Evolutionary conservation across 2,329 filamentous ascomycete species (phyloP).

Genomic region (Neodidymelliopsis sp.): DNA sequence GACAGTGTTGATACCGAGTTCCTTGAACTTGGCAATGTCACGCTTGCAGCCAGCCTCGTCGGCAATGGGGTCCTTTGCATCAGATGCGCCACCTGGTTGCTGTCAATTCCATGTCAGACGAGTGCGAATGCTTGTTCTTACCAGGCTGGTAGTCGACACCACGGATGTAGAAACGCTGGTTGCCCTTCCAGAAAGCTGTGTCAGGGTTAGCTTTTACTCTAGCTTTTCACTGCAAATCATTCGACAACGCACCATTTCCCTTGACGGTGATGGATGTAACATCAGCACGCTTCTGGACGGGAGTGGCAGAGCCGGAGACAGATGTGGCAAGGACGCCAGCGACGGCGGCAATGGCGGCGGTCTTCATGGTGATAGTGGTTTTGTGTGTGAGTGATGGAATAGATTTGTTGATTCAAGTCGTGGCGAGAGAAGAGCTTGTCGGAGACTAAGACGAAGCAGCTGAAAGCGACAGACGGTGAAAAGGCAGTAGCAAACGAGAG

Average conservation of each 20-base stretch:
- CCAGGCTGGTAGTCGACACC: conserved; percentile 72
- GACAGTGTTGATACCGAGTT: conserved; percentile 87
- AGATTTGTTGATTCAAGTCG: conserved; percentile 6
- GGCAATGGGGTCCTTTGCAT: conserved; percentile 76
- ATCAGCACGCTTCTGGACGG: conserved; percentile 48
- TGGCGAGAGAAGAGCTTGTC: conserved; percentile 7
- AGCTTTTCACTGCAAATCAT: too few relatives aligned
- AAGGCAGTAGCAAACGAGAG: conserved; percentile 16
- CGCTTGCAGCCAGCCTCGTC: conserved; percentile 74
- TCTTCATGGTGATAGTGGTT: conserved; percentile 59
- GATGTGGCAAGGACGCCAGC: conserved; percentile 57
- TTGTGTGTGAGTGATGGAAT: conserved; percentile 15
- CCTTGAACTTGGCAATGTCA: conserved; percentile 82
- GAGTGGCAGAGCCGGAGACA: conserved; percentile 53
- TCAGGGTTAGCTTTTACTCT: conserved; percentile 31
- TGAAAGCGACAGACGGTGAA: conserved; percentile 14
- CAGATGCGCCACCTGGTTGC: conserved; percentile 63
- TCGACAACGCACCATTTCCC: conserved; percentile 61
- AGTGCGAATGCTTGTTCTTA: conserved; percentile 14
- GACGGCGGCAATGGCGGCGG: conserved; percentile 55
- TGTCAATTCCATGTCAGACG: conserved; percentile 18
- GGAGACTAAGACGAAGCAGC: conserved; percentile 6
- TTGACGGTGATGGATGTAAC: conserved; percentile 67
- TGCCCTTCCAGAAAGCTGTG: conserved; percentile 67
- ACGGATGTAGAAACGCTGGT: conserved; percentile 67